Base-by-base conservation (phyloP, 2,329 filamentous ascomycete genomes). In the Didymella pinodella region DNA sequence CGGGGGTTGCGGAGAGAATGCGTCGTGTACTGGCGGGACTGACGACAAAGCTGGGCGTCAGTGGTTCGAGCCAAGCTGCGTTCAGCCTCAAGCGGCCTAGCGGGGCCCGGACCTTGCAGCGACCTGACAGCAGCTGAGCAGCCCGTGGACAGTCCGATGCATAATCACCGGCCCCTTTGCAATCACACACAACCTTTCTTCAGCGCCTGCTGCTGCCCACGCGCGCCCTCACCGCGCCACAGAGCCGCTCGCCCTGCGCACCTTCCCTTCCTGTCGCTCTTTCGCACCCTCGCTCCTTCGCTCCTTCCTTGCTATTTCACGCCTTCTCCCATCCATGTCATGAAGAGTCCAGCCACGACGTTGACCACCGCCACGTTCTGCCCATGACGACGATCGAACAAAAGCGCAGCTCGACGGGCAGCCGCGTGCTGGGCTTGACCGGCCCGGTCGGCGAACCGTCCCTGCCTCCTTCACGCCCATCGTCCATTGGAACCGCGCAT, bases 381-480 rank as follows among this genome's bases (percentile, higher is more conserved):
- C 66, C 65, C 59, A 75, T 75, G 73, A 76, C 74, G 61, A 69
- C 69, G 46, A 40, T 52, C 46, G 64, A 70, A 44, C 68, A 70
- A 59, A 72, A 72, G 62, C 74, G 71, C 62, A 70, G 58, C 63
- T 75, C 75, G 26, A 69, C 69, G 41, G 70, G 73, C 65, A 76
- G 71, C 55, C 72, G 74, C 54, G 67, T 75, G 51, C 64, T 71
- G 63, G 74, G 79, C 50, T 68, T 76, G 54, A 82, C 80, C 14
- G 81, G 81, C 11, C 80, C 81, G 6, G 72, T 78, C 7, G 81
- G 81, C 49, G 81, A 83, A 65, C 70, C 80, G 36, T 81, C 79
- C 38, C 75, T 83, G 58, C 81, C 81, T 38, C 81, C 81, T 1
- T 80, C 80, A 48, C 76, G 81, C 28, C 81, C 81, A 10, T 77